Percentiles rank a stretch among this genome's conserved stretches.
phyloP scores from a whole-genome alignment of 164 flowering plant species.

The Taxillus chinensis region DNA sequence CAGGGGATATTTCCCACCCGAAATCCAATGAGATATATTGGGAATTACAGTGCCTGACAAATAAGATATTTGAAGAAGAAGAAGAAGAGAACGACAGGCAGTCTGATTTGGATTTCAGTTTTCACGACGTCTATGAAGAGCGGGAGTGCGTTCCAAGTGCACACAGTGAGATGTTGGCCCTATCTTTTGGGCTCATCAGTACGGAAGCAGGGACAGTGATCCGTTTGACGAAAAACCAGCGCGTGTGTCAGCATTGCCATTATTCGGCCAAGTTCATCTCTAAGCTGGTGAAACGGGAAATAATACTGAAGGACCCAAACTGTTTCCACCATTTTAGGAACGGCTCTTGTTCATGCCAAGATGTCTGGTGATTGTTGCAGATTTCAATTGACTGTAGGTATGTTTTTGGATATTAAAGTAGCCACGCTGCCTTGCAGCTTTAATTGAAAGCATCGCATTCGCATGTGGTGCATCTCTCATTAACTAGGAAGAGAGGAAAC shows the following conservation, averaged over 20 bases:
- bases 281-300: conserved; percentile 38
- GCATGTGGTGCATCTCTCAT: no score
- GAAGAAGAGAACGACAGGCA: conserved; percentile 4
- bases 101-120: conserved; percentile 26
- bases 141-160: conserved; percentile 47
- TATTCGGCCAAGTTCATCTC: conserved; percentile 35
- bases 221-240: conserved; percentile 49
- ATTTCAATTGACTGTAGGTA: no score
- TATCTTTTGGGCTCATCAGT: conserved; percentile 57
- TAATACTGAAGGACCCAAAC: conserved; percentile 52
- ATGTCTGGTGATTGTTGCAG: conserved; percentile 6
- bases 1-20: conserved; percentile 68
- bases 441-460: no score
- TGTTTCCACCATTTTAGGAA: conserved; percentile 58
- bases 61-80: conserved; percentile 33
- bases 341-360: conserved; percentile 60
- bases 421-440: no score
- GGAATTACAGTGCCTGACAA: conserved; percentile 34
- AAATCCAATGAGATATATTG: conserved; percentile 46
- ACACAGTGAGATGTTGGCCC: conserved; percentile 70
- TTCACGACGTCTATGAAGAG: conserved; percentile 73
- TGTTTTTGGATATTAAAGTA: no score
- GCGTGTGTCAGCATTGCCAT: conserved; percentile 55
- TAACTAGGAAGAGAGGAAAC: no score
- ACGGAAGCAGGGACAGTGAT: conserved; percentile 26